Evolutionary conservation across 1,284 basidiomycete species (phyloP).

Genomic region (Ustilago xerochloae): DNA sequence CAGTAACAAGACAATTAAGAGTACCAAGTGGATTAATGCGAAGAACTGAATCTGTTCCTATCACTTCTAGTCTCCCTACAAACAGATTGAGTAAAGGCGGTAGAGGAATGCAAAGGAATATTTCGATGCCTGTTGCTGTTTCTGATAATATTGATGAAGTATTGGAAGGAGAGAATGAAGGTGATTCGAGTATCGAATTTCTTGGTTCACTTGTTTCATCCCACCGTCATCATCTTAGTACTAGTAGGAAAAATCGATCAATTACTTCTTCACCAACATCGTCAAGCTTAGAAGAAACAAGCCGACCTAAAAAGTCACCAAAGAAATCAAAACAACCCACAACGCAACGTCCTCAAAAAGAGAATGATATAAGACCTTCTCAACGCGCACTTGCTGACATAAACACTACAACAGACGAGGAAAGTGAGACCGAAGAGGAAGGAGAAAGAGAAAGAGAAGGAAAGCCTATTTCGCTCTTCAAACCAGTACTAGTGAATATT

Average conservation of each 20-base stretch:
- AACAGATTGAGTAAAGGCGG: neutral
- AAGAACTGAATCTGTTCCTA: constrained; percentile 21
- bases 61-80: neutral
- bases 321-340: constrained; percentile 2
- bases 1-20: constrained; percentile 14
- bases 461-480: too few species aligned
- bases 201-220: constrained; percentile 12
- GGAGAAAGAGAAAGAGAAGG: too few species aligned
- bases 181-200: constrained; percentile 36
- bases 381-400: constrained; percentile 11
- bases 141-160: neutral
- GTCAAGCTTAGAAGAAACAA: neutral
- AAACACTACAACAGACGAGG: neutral
- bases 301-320: constrained; percentile 10
- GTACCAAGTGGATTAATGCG: constrained; percentile 19
- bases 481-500: too few species aligned
- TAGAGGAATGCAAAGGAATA: neutral
- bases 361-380: neutral
- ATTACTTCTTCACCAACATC: neutral
- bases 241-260: neutral
- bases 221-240: too few species aligned
- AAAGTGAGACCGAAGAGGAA: neutral
- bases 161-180: neutral
- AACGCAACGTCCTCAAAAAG: neutral
- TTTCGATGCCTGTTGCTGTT: constrained; percentile 7